Evolutionary conservation across 495 filamentous ascomycete species (phyloP).

Genomic region (Penicillium taxi): DNA sequence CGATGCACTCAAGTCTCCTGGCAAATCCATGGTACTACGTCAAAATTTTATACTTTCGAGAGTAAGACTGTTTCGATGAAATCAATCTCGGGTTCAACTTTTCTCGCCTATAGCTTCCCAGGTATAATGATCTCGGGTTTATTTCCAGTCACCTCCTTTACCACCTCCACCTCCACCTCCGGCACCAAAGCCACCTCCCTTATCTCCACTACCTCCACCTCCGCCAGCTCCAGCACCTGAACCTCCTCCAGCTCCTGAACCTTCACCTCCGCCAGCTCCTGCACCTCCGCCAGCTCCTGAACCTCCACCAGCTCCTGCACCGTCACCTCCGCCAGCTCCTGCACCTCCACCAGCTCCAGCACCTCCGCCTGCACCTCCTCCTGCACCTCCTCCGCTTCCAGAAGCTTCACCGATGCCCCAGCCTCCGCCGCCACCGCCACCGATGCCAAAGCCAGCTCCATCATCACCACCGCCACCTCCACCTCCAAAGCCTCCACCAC

Average conservation of each 20-base stretch:
- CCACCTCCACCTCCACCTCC: conserved; percentile 1
- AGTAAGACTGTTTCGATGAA: no score
- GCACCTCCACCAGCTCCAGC: conserved; percentile 3
- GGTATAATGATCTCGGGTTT: no score
- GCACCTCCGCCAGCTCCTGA: background rate
- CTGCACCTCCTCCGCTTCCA: conserved; percentile 1
- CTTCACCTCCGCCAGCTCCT: conserved; percentile 1
- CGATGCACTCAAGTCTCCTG: no score
- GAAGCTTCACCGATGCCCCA: conserved; percentile 1
- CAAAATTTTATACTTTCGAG: no score
- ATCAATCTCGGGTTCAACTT: no score
- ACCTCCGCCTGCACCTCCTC: conserved; percentile 1
- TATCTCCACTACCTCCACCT: background rate
- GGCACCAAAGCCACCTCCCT: background rate
- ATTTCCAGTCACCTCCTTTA: background rate
- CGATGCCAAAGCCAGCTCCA: conserved; percentile 1
- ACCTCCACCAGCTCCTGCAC: background rate
- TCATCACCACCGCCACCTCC: conserved; percentile 3
- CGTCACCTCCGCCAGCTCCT: conserved; percentile 1
- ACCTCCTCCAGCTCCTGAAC: conserved; percentile 1
- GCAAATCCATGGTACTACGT: no score
- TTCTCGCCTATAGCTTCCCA: no score
- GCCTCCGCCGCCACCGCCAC: conserved; percentile 3
- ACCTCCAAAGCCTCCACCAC: conserved; percentile 4
- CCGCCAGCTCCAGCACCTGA: background rate